Evolutionary conservation across 768 basidiomycete species (phyloP).

Genomic region (Fomitopsis pulvina): DNA sequence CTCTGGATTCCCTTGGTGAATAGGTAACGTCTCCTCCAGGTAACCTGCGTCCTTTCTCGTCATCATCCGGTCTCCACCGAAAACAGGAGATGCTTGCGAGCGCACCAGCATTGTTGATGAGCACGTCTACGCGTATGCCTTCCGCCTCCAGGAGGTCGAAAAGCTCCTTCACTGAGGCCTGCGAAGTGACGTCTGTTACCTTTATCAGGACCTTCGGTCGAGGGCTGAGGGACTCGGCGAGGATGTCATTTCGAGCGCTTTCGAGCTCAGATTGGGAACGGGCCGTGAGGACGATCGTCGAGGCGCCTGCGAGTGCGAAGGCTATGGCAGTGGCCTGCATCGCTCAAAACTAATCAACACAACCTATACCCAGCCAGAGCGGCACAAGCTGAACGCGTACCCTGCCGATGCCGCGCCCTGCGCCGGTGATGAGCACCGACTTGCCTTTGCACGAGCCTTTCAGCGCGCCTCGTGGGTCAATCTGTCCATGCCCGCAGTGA

Average conservation of each 20-base stretch:
- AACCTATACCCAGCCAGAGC: not conserved
- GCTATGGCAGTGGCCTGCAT: not conserved
- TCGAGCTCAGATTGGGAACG: not conserved
- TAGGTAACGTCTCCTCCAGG: conserved; percentile 14
- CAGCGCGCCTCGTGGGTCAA: not conserved
- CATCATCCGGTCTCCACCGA: not conserved
- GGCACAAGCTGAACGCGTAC: not conserved
- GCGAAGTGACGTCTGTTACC: not conserved
- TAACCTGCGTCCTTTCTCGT: conserved; percentile 8
- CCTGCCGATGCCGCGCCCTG: not conserved
- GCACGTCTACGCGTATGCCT: not conserved
- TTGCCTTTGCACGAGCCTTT: not conserved
- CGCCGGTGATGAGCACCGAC: not conserved
- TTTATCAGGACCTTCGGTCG: not conserved
- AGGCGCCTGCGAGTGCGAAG: not conserved
- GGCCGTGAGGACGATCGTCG: not conserved
- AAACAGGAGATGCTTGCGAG: not conserved
- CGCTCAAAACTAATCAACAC: not conserved
- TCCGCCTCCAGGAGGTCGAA: not conserved
- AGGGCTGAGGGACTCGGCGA: not conserved
- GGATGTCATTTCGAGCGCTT: not conserved
- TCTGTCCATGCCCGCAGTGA: not conserved
- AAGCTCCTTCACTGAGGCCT: not conserved
- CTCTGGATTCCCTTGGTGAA: conserved; percentile 25
- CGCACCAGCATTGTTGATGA: not conserved